Evolutionary conservation across 2,329 filamentous ascomycete genomes (phyloP), one percentile per base, ranked within the genome.

Genomic region (Aspergillus novofumigatus): DNA sequence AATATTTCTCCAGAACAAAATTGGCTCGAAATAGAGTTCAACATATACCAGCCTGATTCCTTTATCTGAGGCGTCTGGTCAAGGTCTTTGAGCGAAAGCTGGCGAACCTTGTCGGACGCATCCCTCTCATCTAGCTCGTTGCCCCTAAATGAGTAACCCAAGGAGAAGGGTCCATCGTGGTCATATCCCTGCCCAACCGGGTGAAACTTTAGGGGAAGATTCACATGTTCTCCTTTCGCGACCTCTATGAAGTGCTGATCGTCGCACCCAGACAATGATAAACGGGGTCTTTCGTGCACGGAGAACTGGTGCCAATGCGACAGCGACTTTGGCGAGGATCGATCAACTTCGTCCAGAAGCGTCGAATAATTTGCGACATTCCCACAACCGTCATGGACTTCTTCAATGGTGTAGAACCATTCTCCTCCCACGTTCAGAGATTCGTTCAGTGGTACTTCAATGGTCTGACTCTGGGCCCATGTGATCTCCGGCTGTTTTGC

Each of bases 351-450:
- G 45, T 94, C 89, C 14, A 82, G 78, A 3, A 81, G 74, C 7
- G 65, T 60, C 17, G 70, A 69, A 69, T 96, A 99, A 61, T 86
- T 89, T 58, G 92, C 87, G 41, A 88, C 77, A 67, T 99, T 99
- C 49, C 92, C 92, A 64, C 92, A 89, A 2, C 86, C 93, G 77
- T 99, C 94, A 58, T 91, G 86, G 8, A 99, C 91, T 72, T 97
- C 91, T 64, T 97, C 91, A 53, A 99, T 86, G 1, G 89, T 87
- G 70, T 97, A 99, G 59, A 89, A 82, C 92, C 93, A 97, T 53
- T 86, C 82, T 17, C 93, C 94, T 52, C 88, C 83, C 6, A 82
- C 81, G 51, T 85, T 85, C 77, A 99, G 86, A 4, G 92, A 92
- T 73, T 99, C 95, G 68, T 96, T 97, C 56, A 99, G 78, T 4